Evolutionary conservation across 306 rosid genomes (phyloP), one percentile per base, ranked within the genome.

Genomic region (Dryas alaskensis): DNA sequence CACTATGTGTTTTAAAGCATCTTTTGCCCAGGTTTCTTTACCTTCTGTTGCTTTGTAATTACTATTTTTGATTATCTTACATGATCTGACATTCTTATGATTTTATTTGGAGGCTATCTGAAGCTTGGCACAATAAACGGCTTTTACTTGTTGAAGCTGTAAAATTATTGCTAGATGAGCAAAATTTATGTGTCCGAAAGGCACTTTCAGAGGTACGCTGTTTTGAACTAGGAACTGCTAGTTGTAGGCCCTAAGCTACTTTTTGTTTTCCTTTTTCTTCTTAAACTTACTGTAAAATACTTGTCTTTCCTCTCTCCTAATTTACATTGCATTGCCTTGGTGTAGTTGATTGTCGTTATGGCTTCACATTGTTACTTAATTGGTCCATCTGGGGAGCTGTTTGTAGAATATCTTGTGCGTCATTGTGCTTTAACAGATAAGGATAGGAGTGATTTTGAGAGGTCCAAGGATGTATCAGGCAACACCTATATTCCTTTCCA

Each of bases 301-400:
- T 17, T 17, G 14, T 68, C 40, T 66, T 69, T 79, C 72, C 49
- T 51, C 12, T 64, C 43, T 53, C 42, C 51, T 65, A 59, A 64
- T 40, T 69, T 7, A 69, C 45, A 51, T 48, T 70, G 44, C 67
- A 67, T n/a, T 74, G 22, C 62, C 65, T 76, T 82, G 78, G 69
- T 83, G 76, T 69, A 93, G 98, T 88, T 93, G 82, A 93, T 91
- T 76, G 97, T 93, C 69, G 96, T 93, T 54, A 93, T 93, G 98
- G 98, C 98, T 69, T 93, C 96, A 0, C 97, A 93, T 83, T 93
- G 98, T 87, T 91, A 86, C 89, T 86, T 93, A 87, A 86, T 88
- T 78, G 98, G 98, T 88, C 76, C 96, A 64, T 86, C 96, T 78
- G 98, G 98, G 45, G 97, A 93, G 88, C 70, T 82, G 82, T 93